Evolutionary conservation across 495 filamentous ascomycete species (phyloP).

Genomic region (Aspergillus taichungensis): DNA sequence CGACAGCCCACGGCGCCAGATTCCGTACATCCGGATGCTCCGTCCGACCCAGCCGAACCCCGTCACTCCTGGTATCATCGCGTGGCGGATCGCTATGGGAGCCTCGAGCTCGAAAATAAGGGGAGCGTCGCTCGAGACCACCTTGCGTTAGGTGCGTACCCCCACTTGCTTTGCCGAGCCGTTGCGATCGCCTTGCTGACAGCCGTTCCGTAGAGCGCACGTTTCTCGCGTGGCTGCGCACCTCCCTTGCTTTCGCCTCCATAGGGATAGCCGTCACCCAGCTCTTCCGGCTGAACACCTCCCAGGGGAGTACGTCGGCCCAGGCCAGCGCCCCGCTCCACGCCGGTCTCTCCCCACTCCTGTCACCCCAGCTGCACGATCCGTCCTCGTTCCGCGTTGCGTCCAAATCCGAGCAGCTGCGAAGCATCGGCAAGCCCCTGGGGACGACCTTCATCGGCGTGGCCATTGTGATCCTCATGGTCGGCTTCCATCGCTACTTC

Average conservation of each 20-base stretch:
- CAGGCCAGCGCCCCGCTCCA: constrained; percentile 4
- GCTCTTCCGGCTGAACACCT: constrained; percentile 84
- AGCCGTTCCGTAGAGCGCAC: constrained; percentile 69
- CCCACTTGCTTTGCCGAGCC: background rate
- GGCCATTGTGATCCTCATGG: constrained; percentile 71
- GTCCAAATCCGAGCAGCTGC: constrained; percentile 38
- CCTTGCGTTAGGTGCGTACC: constrained; percentile 70
- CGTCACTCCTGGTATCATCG: constrained; percentile 41
- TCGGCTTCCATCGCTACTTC: constrained; percentile 69
- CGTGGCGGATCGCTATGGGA: constrained; percentile 61
- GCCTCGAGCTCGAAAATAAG: constrained; percentile 90
- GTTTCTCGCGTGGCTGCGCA: constrained; percentile 94
- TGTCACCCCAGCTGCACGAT: constrained; percentile 16
- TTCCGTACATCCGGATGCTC: constrained; percentile 3
- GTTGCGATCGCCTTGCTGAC: constrained; percentile 8
- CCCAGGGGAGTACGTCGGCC: constrained; percentile 13
- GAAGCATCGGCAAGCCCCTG: constrained; percentile 81
- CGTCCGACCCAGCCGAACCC: constrained; percentile 10
- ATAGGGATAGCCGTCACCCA: constrained; percentile 97
- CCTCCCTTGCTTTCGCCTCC: constrained; percentile 88
- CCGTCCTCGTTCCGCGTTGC: constrained; percentile 5
- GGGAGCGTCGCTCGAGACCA: constrained; percentile 93
- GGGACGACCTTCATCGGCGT: constrained; percentile 88
- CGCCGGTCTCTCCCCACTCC: constrained; percentile 9
- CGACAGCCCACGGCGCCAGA: constrained; percentile 2